A percentile compares a stretch with the other conserved stretches of the same genome.
Conservation (phyloP, 176 grass and related monocot species). For the Avena sativa region DNA sequence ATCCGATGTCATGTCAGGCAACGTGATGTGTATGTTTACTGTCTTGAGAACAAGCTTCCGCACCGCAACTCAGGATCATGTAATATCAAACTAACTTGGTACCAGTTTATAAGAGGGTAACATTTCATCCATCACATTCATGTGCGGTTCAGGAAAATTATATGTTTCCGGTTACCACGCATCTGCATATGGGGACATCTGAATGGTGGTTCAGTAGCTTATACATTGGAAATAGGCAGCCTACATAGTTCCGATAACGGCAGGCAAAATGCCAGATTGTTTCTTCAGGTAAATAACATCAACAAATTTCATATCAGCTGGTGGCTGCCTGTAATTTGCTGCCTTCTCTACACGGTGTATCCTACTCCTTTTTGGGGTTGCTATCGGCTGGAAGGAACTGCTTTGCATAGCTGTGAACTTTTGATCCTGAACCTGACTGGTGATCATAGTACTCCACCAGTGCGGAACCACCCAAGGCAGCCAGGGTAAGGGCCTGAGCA, state of each 20-base stretch:
- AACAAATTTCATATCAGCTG: neutral
- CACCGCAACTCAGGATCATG: neutral
- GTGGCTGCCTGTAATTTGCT: neutral
- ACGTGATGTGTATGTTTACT: neutral
- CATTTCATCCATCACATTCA: conserved; percentile 1
- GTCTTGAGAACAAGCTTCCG: neutral
- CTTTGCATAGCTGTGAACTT: conserved; percentile 71
- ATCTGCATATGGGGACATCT: neutral
- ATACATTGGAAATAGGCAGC: neutral
- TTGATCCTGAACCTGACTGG: conserved; percentile 63
- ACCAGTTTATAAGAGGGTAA: neutral
- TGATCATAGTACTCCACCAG: conserved; percentile 94
- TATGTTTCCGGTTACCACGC: neutral
- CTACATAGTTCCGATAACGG: neutral
- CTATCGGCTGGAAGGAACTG: conserved; percentile 52
- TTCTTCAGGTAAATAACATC: neutral
- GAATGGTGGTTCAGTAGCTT: conserved; percentile 24
- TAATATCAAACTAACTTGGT: neutral
- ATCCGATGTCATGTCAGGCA: neutral
- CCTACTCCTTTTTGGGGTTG: conserved; percentile 53
- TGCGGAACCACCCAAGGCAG: conserved; percentile 79
- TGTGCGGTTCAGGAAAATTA: neutral
- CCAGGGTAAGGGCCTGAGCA: conserved; percentile 92
- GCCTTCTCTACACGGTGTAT: neutral
- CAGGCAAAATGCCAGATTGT: neutral